These are phyloP conservation scores for Phellinidium pouzarii DNA, from an alignment of 1,284 basidiomycete species.

Conservation along the genomic window DNA sequence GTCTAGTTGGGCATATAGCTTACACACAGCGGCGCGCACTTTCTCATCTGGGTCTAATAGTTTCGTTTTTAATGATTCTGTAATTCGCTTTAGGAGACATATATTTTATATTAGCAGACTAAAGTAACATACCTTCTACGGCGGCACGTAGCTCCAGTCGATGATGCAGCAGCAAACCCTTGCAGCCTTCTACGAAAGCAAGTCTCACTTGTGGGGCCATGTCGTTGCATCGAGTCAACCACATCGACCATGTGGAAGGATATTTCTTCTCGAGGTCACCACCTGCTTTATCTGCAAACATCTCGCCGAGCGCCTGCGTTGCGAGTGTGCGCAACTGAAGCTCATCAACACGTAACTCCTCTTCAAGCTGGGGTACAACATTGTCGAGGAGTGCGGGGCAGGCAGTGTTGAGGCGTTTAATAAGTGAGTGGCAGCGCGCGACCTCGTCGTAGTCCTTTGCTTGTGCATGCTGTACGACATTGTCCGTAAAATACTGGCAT, in stretches of 20 bases:
- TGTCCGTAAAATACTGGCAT: conserved; percentile 86
- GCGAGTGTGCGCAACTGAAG: conserved; percentile 69
- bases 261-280: conserved; percentile 74
- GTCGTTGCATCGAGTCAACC: conserved; percentile 80
- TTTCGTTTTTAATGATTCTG: conserved; percentile 62
- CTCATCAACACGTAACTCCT: conserved; percentile 80
- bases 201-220: conserved; percentile 66
- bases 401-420: conserved; percentile 77
- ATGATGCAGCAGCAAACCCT: conserved; percentile 63
- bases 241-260: conserved; percentile 79
- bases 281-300: conserved; percentile 79
- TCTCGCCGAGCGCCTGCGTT: conserved; percentile 80
- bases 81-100: conserved; percentile 10
- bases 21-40: conserved; percentile 81
- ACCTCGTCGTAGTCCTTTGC: conserved; percentile 61
- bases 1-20: conserved; percentile 77
- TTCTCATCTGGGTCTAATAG: conserved; percentile 88
- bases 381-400: conserved; percentile 81
- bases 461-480: conserved; percentile 60
- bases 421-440: conserved; percentile 74
- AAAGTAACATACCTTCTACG: conserved; percentile 62
- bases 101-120: conserved; percentile 10
- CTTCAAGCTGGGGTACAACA: conserved; percentile 90
- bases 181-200: conserved; percentile 71
- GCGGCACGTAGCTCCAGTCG: conserved; percentile 36